Evolutionary conservation across 228 moss, liverwort and hornwort species (phyloP), one percentile per base, ranked within the genome.

Genomic region (Sphagnum magellanicum): DNA sequence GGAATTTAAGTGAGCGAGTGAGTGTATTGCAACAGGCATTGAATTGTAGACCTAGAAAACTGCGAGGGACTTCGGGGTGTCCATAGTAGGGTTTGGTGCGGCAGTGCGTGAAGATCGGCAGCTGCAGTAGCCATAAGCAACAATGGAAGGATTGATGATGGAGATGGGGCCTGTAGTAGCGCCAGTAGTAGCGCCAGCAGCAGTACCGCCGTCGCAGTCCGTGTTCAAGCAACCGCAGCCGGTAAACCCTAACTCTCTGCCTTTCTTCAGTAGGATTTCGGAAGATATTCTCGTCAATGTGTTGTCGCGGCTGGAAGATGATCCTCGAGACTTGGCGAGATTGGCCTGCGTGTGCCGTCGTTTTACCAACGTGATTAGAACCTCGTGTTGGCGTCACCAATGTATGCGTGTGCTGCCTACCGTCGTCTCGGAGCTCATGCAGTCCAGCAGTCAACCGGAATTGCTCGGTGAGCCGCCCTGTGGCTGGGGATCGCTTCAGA

Each of bases 401-500:
- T 92, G 92, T 74, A 80, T 82, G 69, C 78, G 82, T 64, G 71
- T 82, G 53, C 82, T 86, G 48, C 90, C 92, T 16, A 79, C 79
- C 77, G 74, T 84, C 66, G 84, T 88, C 49, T 81, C 79, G 52
- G 90, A 92, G 6, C 61, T 92, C 59, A 70, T 84, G 72, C 84
- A 86, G 58, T 77, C 82, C 12, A 79, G 73, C 16, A 65, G 72
- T 59, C 77, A 65, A 50, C 80, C 86, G 68, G 82, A 82, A 69
- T 70, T 74, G 48, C 65, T 87, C 58, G 78, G 73, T 62, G 88
- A 88, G 51, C 92, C 92, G 4, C 88, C 84, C 63, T 90, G 92
- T 69, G 92, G 92, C 50, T 92, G 92, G 92, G 84, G 80, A 52
- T 75, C 80, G 51, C 76, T 92, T 58, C 86, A 90, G 74, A 92